These are phyloP conservation scores for Whalleya microplaca DNA, from an alignment of 2,329 filamentous ascomycete species.

Conservation along the genomic window DNA sequence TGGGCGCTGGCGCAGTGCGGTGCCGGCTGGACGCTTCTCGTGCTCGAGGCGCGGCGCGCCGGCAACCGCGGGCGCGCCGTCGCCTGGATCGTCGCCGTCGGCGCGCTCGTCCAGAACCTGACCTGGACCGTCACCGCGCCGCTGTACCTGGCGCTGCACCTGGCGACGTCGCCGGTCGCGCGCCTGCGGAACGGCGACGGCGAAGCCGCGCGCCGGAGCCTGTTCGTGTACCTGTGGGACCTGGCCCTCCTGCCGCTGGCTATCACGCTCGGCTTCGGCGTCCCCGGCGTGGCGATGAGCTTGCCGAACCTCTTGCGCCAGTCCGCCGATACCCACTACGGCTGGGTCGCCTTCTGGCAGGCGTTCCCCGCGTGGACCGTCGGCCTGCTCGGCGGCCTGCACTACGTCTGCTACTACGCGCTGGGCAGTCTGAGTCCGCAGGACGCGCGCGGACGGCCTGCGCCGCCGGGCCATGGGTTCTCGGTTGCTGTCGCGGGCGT, in stretches of 20 bases:
- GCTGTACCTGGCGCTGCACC: slow-evolving; percentile 34
- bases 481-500: slow-evolving; percentile 31
- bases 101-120: slow-evolving; percentile 31
- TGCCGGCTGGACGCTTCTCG: slow-evolving; percentile 32
- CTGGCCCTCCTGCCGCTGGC: slow-evolving; percentile 34
- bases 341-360: slow-evolving; percentile 36
- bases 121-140: slow-evolving; percentile 33
- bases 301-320: slow-evolving; percentile 30
- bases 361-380: slow-evolving; percentile 30
- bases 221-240: slow-evolving; percentile 38
- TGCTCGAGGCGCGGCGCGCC: slow-evolving; percentile 35
- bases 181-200: slow-evolving; percentile 24
- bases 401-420: slow-evolving; percentile 27
- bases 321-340: slow-evolving; percentile 33
- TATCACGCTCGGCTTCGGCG: slow-evolving; percentile 32
- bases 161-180: slow-evolving; percentile 36
- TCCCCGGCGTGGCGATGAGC: slow-evolving; percentile 35
- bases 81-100: slow-evolving; percentile 27
- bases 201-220: slow-evolving; percentile 23
- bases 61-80: slow-evolving; percentile 34
- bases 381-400: slow-evolving; percentile 27
- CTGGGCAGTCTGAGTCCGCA: slow-evolving; percentile 29
- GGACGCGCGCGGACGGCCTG: slow-evolving; percentile 27
- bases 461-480: slow-evolving; percentile 31
- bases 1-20: slow-evolving; percentile 36